These are phyloP conservation scores for Xylaria nigripes DNA, from an alignment of 495 filamentous ascomycete species.

Conservation along the genomic window DNA sequence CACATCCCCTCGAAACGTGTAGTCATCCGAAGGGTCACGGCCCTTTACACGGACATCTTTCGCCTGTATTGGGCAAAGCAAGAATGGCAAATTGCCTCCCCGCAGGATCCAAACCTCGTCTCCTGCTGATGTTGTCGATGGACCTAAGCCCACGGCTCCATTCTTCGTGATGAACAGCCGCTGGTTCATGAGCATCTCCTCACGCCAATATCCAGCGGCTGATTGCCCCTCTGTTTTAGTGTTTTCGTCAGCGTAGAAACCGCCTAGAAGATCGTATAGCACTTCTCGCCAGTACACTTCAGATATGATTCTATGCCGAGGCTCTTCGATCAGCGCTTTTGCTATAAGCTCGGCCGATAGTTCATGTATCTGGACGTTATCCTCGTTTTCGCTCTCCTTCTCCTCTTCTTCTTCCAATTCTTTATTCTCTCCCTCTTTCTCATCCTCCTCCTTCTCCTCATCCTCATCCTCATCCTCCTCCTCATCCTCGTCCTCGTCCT, in stretches of 20 bases:
- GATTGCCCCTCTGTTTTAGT: background rate
- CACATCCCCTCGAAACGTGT: constrained; percentile 7
- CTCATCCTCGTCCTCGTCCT: no score
- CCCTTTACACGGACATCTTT: background rate
- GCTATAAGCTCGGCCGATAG: background rate
- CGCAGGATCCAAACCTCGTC: constrained; percentile 13
- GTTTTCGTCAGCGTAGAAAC: background rate
- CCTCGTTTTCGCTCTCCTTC: no score
- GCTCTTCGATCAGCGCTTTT: constrained; percentile 2
- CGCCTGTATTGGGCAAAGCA: constrained; percentile 5
- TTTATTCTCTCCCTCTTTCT: background rate
- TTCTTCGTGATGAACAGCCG: constrained; percentile 11
- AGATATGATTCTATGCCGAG: constrained; percentile 3
- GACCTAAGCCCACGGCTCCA: constrained; percentile 11
- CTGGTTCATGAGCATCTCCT: constrained; percentile 2
- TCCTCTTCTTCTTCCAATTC: background rate
- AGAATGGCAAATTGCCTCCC: constrained; percentile 12
- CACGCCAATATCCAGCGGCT: background rate
- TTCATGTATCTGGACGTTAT: background rate
- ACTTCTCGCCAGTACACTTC: constrained; percentile 5
- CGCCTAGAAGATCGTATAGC: background rate
- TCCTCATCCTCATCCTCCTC: background rate
- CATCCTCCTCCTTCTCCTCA: background rate
- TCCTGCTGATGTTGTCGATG: constrained; percentile 4
- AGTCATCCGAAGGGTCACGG: background rate